phyloP scores from a whole-genome alignment of 805 yeast genomes.

The Starmerella bombicola region DNA sequence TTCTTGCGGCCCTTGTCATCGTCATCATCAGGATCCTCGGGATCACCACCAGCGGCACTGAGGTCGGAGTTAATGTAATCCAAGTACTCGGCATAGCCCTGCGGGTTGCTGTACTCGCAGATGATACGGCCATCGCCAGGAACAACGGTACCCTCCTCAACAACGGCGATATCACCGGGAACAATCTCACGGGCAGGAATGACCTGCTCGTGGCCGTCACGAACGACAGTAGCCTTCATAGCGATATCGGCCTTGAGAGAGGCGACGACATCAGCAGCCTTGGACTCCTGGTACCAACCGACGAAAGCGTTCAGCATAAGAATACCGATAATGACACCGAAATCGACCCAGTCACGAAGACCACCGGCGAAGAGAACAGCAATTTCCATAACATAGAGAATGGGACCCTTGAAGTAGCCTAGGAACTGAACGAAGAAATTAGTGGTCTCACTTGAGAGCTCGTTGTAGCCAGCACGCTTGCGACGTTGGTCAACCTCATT shows the following conservation, averaged over 20 bases:
- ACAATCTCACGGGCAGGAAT: slow-evolving; percentile 75
- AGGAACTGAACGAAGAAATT: slow-evolving; percentile 66
- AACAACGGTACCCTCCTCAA: slow-evolving; percentile 87
- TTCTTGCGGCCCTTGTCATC: slow-evolving; percentile 54
- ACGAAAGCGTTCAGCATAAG: slow-evolving; percentile 78
- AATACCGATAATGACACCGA: slow-evolving; percentile 90
- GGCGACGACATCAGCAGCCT: slow-evolving; percentile 95
- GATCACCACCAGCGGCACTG: slow-evolving; percentile 23
- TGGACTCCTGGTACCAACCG: slow-evolving; percentile 95
- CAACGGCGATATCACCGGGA: slow-evolving; percentile 85
- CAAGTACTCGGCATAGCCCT: slow-evolving; percentile 30
- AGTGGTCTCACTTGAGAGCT: slow-evolving; percentile 78
- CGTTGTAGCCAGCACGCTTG: slow-evolving; percentile 80
- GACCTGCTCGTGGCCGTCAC: slow-evolving; percentile 71
- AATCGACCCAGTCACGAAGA: slow-evolving; percentile 95
- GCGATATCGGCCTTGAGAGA: slow-evolving; percentile 91
- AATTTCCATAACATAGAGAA: slow-evolving; percentile 92
- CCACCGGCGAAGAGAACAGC: slow-evolving; percentile 92
- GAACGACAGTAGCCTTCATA: slow-evolving; percentile 71
- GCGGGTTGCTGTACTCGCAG: slow-evolving; percentile 30
- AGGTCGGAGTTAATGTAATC: slow-evolving; percentile 31
- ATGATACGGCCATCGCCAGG: slow-evolving; percentile 83
- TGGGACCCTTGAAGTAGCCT: slow-evolving; percentile 84
- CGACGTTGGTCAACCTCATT: slow-evolving; percentile 73
- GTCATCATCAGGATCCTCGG: slow-evolving; percentile 25